Evolutionary conservation across 768 basidiomycete species (phyloP), one percentile per base, ranked within the genome.

Genomic region (Tylopilus vinaceipallidus): DNA sequence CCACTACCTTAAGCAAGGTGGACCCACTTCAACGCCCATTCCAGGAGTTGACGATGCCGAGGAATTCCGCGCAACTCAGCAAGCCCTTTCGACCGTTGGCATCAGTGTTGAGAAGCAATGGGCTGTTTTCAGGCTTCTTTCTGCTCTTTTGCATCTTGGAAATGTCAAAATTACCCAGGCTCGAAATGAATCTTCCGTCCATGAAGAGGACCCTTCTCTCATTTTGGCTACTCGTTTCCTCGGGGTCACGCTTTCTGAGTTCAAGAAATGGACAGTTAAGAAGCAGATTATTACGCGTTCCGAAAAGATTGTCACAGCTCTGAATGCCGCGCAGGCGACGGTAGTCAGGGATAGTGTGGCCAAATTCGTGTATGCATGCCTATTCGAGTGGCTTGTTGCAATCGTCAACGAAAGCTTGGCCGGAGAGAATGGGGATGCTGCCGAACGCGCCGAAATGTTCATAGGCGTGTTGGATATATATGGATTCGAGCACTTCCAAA

Each of bases 391-490:
- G 94, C 76, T 99, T 39, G 95, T 98, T 23, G 87, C 91, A 13
- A 91, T 98, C 49, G 90, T 98, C 62, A 99, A 99, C 68, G 95
- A 98, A 71, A 92, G 90, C 70, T 75, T 99, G 71, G 86, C 91
- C 2, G 95, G 95, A n/a, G 94, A 97, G 63, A 86, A 86, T 47
- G 94, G 94, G 1, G 89, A 92, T 67, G 92, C 89, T 23, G 91
- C 88, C 5, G 84, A 84, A 53, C 79, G 84, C 41, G 94, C 95
- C 20, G 93, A 95, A 69, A 98, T 95, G 87, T 99, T 99, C 70
- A 99, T 99, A 55, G 97, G 97, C 59, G 97, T 99, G 14, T 73
- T 99, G 65, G 97, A 98, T 81, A 97, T 97, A 60, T 95, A 95
- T 65, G 94, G 93, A 32, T 95, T 95, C 58, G 94, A 97, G 68